phyloP scores from a whole-genome alignment of 2,329 filamentous ascomycete species.

The Leptoxyphium fumago region DNA sequence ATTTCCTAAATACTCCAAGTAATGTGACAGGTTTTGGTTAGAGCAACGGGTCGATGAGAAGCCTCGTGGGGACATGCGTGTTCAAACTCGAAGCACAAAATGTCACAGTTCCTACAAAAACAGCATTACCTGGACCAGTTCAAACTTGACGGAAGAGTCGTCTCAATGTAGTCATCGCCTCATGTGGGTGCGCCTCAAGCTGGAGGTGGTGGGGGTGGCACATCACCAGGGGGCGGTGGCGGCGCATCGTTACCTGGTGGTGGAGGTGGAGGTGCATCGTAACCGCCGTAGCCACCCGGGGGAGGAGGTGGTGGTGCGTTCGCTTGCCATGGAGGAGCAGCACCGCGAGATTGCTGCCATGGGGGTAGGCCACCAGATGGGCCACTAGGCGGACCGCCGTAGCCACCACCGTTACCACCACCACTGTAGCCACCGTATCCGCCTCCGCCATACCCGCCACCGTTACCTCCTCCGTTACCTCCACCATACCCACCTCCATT shows the following conservation, averaged over 20 bases:
- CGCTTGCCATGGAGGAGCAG: constrained; percentile 4
- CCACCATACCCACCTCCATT: constrained; percentile 7
- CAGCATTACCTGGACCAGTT: too few relatives aligned
- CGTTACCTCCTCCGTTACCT: constrained; percentile 6
- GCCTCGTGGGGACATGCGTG: too few relatives aligned
- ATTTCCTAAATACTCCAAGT: too few relatives aligned
- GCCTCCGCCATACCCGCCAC: constrained; percentile 1
- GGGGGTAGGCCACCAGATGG: constrained; percentile 9
- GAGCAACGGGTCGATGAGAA: too few relatives aligned
- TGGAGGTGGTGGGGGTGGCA: constrained; percentile 50
- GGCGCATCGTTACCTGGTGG: constrained; percentile 45
- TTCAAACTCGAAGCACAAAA: too few relatives aligned
- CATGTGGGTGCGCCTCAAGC: constrained; percentile 21
- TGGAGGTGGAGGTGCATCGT: constrained; percentile 30
- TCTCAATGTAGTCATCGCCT: too few relatives aligned
- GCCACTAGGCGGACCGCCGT: constrained; percentile 5
- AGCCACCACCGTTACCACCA: constrained; percentile 7
- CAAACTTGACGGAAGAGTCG: too few relatives aligned
- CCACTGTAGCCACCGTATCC: constrained; percentile 1
- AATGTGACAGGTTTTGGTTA: too few relatives aligned
- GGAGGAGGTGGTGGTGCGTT: constrained; percentile 2
- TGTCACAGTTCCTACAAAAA: too few relatives aligned
- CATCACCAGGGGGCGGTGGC: constrained; percentile 44
- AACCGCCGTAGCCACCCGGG: constrained; percentile 10
- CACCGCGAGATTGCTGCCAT: constrained; percentile 13